phyloP scores from a whole-genome alignment of 768 basidiomycete species.

The Collybia mongolica region DNA sequence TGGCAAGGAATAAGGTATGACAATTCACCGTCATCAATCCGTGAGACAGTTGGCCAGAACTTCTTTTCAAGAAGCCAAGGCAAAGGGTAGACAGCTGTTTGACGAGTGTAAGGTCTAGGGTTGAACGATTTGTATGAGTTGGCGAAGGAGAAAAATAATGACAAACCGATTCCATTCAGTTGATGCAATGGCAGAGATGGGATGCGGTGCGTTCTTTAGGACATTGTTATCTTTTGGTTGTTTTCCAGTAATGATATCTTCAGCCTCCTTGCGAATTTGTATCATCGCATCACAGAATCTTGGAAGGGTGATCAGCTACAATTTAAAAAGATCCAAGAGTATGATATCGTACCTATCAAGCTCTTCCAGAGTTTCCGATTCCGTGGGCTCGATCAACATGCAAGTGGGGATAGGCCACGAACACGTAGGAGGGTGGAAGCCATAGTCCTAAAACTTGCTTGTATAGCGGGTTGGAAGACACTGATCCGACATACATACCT shows the following conservation, averaged over 20 bases:
- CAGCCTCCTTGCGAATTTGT: slow-evolving; percentile 87
- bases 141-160: neutral
- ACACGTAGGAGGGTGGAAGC: slow-evolving; percentile 96
- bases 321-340: neutral
- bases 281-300: slow-evolving; percentile 99
- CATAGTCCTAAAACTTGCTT: slow-evolving; percentile 64
- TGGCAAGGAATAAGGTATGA: neutral
- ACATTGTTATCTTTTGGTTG: slow-evolving; percentile 92
- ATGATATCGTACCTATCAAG: slow-evolving; percentile 69
- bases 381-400: slow-evolving; percentile 98
- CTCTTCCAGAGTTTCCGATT: slow-evolving; percentile 92
- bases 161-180: slow-evolving; percentile 86
- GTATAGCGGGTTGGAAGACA: neutral
- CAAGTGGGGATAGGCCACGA: slow-evolving; percentile 98
- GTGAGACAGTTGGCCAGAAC: slow-evolving; percentile 94
- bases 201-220: slow-evolving; percentile 93
- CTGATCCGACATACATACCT: slow-evolving; percentile 42
- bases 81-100: slow-evolving; percentile 88
- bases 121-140: slow-evolving; percentile 6
- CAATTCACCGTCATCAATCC: slow-evolving; percentile 87
- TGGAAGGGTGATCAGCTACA: slow-evolving; percentile 2
- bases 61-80: slow-evolving; percentile 84
- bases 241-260: slow-evolving; percentile 82
- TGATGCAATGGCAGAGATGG: slow-evolving; percentile 68
- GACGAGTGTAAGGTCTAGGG: slow-evolving; percentile 81